Conservation (phyloP, 345 rosid genomes). For the Turnera subulata region DNA sequence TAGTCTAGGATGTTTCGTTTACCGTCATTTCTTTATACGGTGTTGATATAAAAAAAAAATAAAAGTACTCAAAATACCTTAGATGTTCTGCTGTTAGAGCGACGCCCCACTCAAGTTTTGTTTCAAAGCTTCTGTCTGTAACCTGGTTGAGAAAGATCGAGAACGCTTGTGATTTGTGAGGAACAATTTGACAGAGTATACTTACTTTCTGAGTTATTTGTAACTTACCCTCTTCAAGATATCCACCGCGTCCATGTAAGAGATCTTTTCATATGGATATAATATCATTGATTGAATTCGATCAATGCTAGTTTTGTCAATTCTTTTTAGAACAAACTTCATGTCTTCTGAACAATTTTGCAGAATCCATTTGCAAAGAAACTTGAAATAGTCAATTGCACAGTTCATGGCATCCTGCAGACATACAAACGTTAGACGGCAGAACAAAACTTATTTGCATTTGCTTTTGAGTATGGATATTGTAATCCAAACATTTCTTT, state of each 20-base stretch:
- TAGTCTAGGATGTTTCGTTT: not conserved
- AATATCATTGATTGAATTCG: slow-evolving; percentile 51
- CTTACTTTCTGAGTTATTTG: not conserved
- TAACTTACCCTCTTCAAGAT: slow-evolving; percentile 47
- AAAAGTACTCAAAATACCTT: slow-evolving; percentile 42
- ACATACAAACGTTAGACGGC: not conserved
- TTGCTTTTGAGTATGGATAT: too few relatives aligned
- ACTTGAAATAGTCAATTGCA: slow-evolving; percentile 65
- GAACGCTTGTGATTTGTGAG: not conserved
- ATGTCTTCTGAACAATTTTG: slow-evolving; percentile 62
- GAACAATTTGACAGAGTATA: not conserved
- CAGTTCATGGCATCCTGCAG: slow-evolving; percentile 76
- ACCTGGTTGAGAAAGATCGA: slow-evolving; percentile 30
- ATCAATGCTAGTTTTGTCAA: slow-evolving; percentile 41
- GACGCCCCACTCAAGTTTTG: slow-evolving; percentile 57
- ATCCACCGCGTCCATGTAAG: slow-evolving; percentile 60
- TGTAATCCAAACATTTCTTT: too few relatives aligned
- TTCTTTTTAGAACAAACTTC: slow-evolving; percentile 55
- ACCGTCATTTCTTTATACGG: not conserved
- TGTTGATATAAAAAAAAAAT: not conserved
- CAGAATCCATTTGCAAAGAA: slow-evolving; percentile 65
- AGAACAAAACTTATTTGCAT: too few relatives aligned
- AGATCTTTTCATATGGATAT: slow-evolving; percentile 41
- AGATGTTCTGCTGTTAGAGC: slow-evolving; percentile 68
- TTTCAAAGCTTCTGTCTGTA: slow-evolving; percentile 42